Base-by-base conservation (phyloP, 2,329 filamentous ascomycete genomes). In the Hypoxylon sp. region DNA sequence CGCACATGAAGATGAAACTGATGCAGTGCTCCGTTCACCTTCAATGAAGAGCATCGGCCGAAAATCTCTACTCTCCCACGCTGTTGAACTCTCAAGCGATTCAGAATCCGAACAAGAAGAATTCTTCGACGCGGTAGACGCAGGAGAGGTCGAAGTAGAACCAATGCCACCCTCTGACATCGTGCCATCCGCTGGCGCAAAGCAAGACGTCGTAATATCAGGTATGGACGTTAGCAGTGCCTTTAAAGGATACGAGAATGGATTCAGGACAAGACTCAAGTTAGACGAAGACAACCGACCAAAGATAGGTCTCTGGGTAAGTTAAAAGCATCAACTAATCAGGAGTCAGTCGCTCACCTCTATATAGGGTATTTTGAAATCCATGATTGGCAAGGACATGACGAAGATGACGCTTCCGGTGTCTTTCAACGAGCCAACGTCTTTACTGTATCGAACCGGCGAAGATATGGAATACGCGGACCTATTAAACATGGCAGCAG, bases 361-460 rank as follows among this genome's bases (percentile, higher is more conserved):
- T 61, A 11, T 38, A 28, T 71, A 98, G 94, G 91, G 92, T 72
- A 98, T 99, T 73, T 83, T 99, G 70, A 99, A 98, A 83, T 98
- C 95, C 21, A 98, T 99, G 96, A 97, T 99, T 80, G 96, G 96
- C 70, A 98, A 99, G 79, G 96, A 99, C 77, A 98, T 99, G 96
- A 98, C 96, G 38, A 98, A 97, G 84, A 99, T 99, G 95, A 98
- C 96, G 0, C 83, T 99, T 19, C 96, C 96, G 0, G 96, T 99
- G 1, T 97, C 96, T 0, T 98, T 99, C 84, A 99, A 99, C 81
- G 96, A 99, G 80, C 96, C 96, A 0, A 99, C 96, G 0, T 98
- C 96, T 5, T 84, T 99, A 11, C 86, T 99, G 7, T 96, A 98
- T 80, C 93, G 96, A 77, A 95, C 97, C 46, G 93, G 93, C 4